Base-by-base conservation (phyloP, 805 yeast genomes). In the Maudiozyma barnettii region DNA sequence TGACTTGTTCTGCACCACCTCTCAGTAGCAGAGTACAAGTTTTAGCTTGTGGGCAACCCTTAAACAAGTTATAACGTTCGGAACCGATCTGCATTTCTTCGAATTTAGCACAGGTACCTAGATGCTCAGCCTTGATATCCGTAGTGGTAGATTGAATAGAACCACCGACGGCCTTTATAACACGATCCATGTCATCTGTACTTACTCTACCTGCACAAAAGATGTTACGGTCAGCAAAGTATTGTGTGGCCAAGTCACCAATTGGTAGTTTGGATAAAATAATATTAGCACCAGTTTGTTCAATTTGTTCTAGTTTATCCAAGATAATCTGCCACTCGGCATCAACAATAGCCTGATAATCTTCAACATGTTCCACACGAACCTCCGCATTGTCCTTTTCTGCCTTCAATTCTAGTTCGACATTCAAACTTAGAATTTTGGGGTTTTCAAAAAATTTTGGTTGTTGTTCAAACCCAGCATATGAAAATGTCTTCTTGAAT, bases 341-440 rank as follows among this genome's bases (percentile, higher is more conserved):
- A 68, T 93, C 98, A 18, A 93, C 99, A 49, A 93, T 84, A 31
- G 83, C 88, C 72, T 93, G 99, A 69, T 93, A 93, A 59, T 91
- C 97, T 49, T 79, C 77, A 47, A 93, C 97, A 65, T 89, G 84
- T 59, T 87, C 95, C 44, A 93, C 93, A 56, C 99, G 79, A 31
- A 93, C 98, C 73, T 93, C 99, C 9, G 99, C 99, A 64, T 93
- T 93, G 67, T 93, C 99, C 72, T 89, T 91, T 71, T 93, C 99
- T 1, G 98, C 98, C 71, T 93, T 93, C 63, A 93, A 78, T 71
- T 93, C 99, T 56, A 93, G 76, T 66, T 93, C 99, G 38, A 93
- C 90, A 62, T 93, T 93, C 61, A 93, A 74, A 57, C 82, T 78
- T 48, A 93, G 71, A 53, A 93, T 79, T 66, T 82, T 86, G 42